Base-by-base conservation (phyloP, 2,329 filamentous ascomycete species). In the Xylaria arbuscula region DNA sequence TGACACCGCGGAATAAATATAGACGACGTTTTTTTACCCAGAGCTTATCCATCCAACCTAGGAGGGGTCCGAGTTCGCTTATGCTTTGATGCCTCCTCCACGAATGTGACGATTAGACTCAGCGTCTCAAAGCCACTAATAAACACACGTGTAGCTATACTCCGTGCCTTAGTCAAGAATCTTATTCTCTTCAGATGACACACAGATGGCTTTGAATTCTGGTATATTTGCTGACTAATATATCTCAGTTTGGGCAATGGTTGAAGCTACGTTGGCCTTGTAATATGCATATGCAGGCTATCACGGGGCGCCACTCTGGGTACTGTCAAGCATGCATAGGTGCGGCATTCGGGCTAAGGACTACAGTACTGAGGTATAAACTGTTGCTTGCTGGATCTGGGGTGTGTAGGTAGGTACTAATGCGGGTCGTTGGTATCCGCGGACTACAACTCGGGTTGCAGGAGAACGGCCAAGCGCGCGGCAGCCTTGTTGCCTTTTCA, bases 401-500 rank as follows among this genome's bases (percentile, higher is more conserved):
- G 36, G 36, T 57, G 38, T 45, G 34, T 22, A 28, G 28, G 28
- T 28, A 28, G 28, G 28, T 28, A n/a, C 48, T 48, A 60, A 61
- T 61, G 38, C 42, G 36, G 24, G 38, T 17, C 24, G 13, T 50
- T 11, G 11, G 8, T 34, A 42, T 59, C 54, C 59, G 64, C 51
- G 53, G 15, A 32, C 58, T 22, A 56, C 17, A 8, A 4, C 3
- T 48, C 36, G 11, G 65, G 65, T 32, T 60, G 65, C 65, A 64
- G 64, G n/a, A 59, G 13, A 36, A 36, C 7, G 60, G 53, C 65
- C 65, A 64, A 64, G 65, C 32, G 55, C 40, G 34, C 48, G 32
- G 38, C 22, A 62, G 64, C 60, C 65, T 64, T 59, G 17, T 40
- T 54, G 8, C 15, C 15, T 34, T 34, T 19, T 10, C 8, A 36